phyloP scores from a whole-genome alignment of 2,329 filamentous ascomycete species.

The Gyromitra esculenta region DNA sequence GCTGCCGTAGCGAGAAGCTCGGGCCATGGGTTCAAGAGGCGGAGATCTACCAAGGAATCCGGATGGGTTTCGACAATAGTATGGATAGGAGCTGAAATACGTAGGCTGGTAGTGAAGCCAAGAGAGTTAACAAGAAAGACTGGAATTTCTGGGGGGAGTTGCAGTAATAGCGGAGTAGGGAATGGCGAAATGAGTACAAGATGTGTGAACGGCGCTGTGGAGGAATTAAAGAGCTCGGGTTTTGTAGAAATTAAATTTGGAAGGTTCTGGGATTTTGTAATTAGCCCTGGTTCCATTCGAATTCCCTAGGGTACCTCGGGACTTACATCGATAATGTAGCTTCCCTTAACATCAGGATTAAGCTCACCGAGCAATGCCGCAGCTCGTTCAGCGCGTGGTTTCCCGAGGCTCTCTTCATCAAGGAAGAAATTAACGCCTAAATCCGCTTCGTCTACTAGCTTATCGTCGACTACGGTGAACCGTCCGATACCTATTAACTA shows the following conservation, averaged over 20 bases:
- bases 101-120: conserved; percentile 91
- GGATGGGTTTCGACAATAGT: conserved; percentile 97
- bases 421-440: conserved; percentile 98
- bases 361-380: conserved; percentile 82
- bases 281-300: conserved; percentile 1
- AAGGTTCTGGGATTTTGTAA: conserved; percentile 38
- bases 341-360: conserved; percentile 88
- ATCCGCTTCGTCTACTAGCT: conserved; percentile 79
- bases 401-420: conserved; percentile 79
- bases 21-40: conserved; percentile 85
- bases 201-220: conserved; percentile 50
- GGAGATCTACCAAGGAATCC: conserved; percentile 84
- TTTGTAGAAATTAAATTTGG: conserved; percentile 59
- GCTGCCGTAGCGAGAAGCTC: conserved; percentile 76
- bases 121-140: conserved; percentile 85
- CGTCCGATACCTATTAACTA: conserved; percentile 74
- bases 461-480: conserved; percentile 89
- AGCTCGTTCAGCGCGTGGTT: conserved; percentile 79
- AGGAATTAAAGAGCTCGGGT: conserved; percentile 48
- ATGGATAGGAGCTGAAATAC: conserved; percentile 76
- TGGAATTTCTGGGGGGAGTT: conserved; percentile 67
- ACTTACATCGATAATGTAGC: conserved; percentile 70
- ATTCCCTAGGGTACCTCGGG: not conserved
- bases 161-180: conserved; percentile 51
- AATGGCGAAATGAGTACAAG: conserved; percentile 54